These are phyloP conservation scores for Nidula microcarpa DNA, from an alignment of 768 basidiomycete genomes.

Conservation along the genomic window DNA sequence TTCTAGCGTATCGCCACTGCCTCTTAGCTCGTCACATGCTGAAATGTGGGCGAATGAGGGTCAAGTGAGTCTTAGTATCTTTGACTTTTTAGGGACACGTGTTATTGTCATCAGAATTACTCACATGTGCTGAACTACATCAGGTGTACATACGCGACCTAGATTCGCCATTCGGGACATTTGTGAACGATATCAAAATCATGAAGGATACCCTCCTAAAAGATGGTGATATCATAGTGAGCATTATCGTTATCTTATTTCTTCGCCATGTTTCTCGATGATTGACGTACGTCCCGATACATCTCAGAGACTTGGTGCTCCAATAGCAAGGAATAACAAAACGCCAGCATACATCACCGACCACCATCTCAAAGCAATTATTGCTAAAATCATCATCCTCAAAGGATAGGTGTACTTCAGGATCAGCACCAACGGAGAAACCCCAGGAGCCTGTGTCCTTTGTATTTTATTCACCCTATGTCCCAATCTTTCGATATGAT, in stretches of 20 bases:
- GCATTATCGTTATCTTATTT: not conserved
- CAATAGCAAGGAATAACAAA: slow-evolving; percentile 30
- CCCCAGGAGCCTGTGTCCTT: too few species aligned
- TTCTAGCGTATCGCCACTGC: slow-evolving; percentile 30
- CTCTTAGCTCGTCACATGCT: slow-evolving; percentile 39
- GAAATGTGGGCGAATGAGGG: slow-evolving; percentile 43
- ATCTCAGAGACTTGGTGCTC: slow-evolving; percentile 35
- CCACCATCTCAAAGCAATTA: slow-evolving; percentile 41
- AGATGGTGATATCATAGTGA: slow-evolving; percentile 41
- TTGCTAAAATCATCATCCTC: slow-evolving; percentile 28
- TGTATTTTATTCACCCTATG: too few species aligned
- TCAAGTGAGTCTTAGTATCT: slow-evolving; percentile 23
- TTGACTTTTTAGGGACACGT: not conserved
- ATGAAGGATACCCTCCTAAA: slow-evolving; percentile 30
- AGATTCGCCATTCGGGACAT: slow-evolving; percentile 43
- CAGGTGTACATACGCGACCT: slow-evolving; percentile 47
- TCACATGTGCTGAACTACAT: slow-evolving; percentile 1
- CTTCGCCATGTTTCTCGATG: not conserved
- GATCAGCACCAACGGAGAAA: too few species aligned
- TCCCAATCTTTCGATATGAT: too few species aligned
- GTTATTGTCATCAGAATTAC: not conserved
- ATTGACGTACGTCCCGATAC: not conserved
- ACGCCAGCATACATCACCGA: slow-evolving; percentile 36
- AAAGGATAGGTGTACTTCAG: too few species aligned
- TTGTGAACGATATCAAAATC: slow-evolving; percentile 40